These are phyloP conservation scores for Angophora floribunda DNA, from an alignment of 345 rosid genomes.

Conservation along the genomic window DNA sequence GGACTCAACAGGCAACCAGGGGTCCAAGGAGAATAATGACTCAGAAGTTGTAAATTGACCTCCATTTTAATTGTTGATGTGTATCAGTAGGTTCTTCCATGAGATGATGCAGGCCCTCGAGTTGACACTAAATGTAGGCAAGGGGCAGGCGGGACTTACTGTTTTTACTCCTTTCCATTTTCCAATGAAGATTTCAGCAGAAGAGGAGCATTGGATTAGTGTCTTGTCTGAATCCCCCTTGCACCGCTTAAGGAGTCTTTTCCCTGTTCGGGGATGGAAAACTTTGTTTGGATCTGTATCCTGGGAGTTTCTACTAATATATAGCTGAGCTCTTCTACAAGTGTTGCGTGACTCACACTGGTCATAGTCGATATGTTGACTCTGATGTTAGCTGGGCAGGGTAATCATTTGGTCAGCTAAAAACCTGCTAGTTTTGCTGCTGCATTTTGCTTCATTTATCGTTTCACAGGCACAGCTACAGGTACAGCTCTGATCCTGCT, in stretches of 20 bases:
- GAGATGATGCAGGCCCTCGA: not conserved
- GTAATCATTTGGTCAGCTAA: not conserved
- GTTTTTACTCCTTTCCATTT: not conserved
- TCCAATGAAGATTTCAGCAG: not conserved
- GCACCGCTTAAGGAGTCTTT: not conserved
- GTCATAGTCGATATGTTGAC: not conserved
- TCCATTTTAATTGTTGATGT: not conserved
- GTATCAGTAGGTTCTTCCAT: not conserved
- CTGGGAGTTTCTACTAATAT: not conserved
- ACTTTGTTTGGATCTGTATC: not conserved
- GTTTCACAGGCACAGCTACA: not conserved
- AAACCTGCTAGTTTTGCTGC: not conserved
- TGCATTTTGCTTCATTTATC: not conserved
- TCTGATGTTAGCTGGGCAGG: not conserved
- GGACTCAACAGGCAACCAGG: conserved; percentile 17
- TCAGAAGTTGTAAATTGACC: not conserved
- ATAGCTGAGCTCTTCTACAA: not conserved
- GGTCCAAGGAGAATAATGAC: not conserved
- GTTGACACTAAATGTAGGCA: not conserved
- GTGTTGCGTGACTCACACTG: not conserved
- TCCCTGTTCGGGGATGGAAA: not conserved
- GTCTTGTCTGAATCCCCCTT: not conserved
- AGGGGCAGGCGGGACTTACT: not conserved
- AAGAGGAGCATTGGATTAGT: not conserved
- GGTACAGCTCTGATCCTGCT: not conserved